Base-by-base conservation (phyloP, 768 basidiomycete species). In the Lentinula detonsa region DNA sequence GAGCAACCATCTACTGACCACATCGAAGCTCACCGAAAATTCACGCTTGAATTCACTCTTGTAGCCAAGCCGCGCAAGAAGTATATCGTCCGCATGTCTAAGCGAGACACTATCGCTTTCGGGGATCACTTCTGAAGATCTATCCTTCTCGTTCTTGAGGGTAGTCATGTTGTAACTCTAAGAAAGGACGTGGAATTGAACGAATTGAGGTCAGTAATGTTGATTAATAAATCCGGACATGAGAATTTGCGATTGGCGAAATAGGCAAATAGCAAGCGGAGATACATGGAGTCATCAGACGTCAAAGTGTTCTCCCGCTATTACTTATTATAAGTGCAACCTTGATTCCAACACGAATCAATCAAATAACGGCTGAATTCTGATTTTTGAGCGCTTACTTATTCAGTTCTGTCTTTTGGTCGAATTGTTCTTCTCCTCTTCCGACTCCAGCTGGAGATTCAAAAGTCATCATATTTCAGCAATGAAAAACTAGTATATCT, bases 11-110 rank as follows among this genome's bases (percentile, higher is more conserved):
- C 33, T 7, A 31, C 28, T 31, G 1, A 51, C 15, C 8, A 21
- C 10, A 55, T 34, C 23, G 15, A 28, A 13, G 15, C 81, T 65
- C 65, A 87, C 87, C 65, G 87, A 85, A 68, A 90, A 90, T 70
- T 90, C 86, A 57, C 88, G 84, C 67, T 76, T 85, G 72, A 90
- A 89, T 71, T 88, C 86, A 68, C 80, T 78, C 74, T 79, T 87
- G 69, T 90, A 90, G 9, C 88, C 88, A 37, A 90, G 80, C 62
- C 81, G 73, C 9, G 86, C 88, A 18, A 90, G 81, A 45, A 80
- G 74, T 4, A 67, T 75, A 69, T 89, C 76, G 65, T 90, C 87
- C 15, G 76, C 78, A 63, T 78, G 74, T 45, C 65, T 67, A n/a
- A 71, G 59, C 46, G 66, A 64, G 33, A 72, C 60, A 13, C 57